Evolutionary conservation across 1,139 yeast species (phyloP).

Genomic region (Arxiozyma bovina): DNA sequence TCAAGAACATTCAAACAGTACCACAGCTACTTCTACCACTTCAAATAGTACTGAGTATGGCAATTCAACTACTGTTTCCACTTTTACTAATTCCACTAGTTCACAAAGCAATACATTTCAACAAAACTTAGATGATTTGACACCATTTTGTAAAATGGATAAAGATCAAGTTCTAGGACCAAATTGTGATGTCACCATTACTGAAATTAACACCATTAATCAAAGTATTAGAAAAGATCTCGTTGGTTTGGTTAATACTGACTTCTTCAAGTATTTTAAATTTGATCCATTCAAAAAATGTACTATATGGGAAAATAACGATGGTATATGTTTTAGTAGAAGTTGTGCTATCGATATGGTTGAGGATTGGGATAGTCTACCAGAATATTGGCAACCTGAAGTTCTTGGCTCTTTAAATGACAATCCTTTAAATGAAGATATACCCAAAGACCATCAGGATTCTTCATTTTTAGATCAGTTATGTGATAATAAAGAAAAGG

Average conservation of each 20-base stretch:
- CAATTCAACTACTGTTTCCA: neutral
- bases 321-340: constrained; percentile 76
- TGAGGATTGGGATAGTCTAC: constrained; percentile 55
- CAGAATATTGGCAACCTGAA: constrained; percentile 67
- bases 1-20: neutral
- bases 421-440: constrained; percentile 31
- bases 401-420: constrained; percentile 54
- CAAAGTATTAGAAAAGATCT: constrained; percentile 45
- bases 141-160: constrained; percentile 31
- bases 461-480: constrained; percentile 31
- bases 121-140: constrained; percentile 3
- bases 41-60: neutral
- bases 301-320: constrained; percentile 78
- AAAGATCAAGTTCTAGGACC: constrained; percentile 30
- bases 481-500: constrained; percentile 16
- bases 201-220: constrained; percentile 46
- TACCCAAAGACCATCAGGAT: constrained; percentile 31
- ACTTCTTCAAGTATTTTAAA: constrained; percentile 80
- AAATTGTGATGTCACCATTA: constrained; percentile 45
- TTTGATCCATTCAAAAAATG: constrained; percentile 80
- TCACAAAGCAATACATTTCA: neutral
- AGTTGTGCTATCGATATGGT: constrained; percentile 88
- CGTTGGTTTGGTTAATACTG: constrained; percentile 49
- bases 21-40: neutral
- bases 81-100: neutral